Percentiles rank a stretch among this genome's conserved stretches.
These are phyloP conservation scores for Neurospora sp. DNA, from an alignment of 495 filamentous ascomycete genomes.

Conservation along the genomic window DNA sequence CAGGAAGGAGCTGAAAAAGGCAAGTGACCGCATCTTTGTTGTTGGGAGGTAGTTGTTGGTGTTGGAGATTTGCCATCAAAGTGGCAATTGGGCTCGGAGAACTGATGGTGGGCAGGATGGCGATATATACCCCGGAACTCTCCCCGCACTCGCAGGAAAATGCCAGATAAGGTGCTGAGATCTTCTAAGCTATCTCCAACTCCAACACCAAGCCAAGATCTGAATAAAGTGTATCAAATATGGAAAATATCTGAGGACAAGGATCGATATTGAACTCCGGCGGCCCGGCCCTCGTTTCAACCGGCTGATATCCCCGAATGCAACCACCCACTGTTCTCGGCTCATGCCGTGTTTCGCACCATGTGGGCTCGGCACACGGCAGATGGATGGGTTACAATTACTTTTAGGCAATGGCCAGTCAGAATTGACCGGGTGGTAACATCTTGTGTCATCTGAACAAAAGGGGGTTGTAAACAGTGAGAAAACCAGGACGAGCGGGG, in stretches of 20 bases:
- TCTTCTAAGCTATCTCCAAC: not conserved
- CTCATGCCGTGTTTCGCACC: not conserved
- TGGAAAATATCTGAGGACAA: not conserved
- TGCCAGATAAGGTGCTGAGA: not conserved
- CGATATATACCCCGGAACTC: not conserved
- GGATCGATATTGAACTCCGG: not conserved
- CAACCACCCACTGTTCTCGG: not conserved
- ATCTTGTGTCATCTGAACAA: not conserved
- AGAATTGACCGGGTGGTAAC: not conserved
- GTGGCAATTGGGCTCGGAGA: no score
- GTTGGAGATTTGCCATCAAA: no score
- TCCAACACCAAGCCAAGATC: not conserved
- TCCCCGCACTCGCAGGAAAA: not conserved
- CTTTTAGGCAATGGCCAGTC: not conserved
- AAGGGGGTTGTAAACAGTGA: not conserved
- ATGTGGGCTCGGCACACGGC: not conserved
- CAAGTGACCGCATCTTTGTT: no score
- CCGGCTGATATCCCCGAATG: not conserved
- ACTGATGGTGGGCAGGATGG: no score
- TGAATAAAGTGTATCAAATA: not conserved
- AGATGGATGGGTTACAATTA: not conserved
- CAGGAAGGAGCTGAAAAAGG: no score
- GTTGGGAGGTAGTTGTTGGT: not conserved
- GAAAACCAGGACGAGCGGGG: not conserved
- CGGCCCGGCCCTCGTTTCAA: not conserved